Evolutionary conservation across 306 rosid genomes (phyloP), one percentile per base, ranked within the genome.

Genomic region (Fragaria ananassa): DNA sequence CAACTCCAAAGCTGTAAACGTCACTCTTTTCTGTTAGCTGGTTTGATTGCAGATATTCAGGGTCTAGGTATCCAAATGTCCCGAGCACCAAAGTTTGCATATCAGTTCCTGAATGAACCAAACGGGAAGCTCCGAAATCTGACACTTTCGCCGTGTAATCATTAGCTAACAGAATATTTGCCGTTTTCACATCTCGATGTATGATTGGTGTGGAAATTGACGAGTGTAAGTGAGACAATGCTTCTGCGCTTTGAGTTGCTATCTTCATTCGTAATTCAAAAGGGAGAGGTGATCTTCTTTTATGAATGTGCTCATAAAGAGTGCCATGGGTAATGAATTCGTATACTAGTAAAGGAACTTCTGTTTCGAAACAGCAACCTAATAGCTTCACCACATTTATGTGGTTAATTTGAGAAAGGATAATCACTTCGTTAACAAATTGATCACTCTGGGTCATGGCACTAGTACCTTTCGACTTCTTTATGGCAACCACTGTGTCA

Each of bases 1-100:
- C 76, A 19, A 80, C 83, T 18, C 83, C 83, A 37, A 74, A 80
- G 44, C 78, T 74, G 29, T 80, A 80, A 1, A 80, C 79, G 0
- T 80, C 79, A 23, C 83, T 80, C 64, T 80, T 74, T 19, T 74
- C 79, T 1, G 83, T 80, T 4, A 80, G 49, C 21, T 47, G 60
- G 68, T 53, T 70, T 7, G 83, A 45, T 0, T 80, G 83, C 12
- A 75, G 23, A 12, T 80, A 80, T 41, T 80, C 83, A 4, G 83
- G 83, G 15, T 80, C 68, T 5, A 73, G 34, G 77, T 56, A 73
- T 25, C 77, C 77, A 0, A 58, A 0, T 25, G 77, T 73, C 18
- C 77, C 77, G 0, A 23, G 68, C 3, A 73, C 68, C 5, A 73
- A 10, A 1, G 77, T 73, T 8, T 34, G 0, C 0, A 58, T 13